These are phyloP conservation scores for Nicotiana tomentosiformis DNA, from an alignment of 257 asterid genomes.

Conservation along the genomic window DNA sequence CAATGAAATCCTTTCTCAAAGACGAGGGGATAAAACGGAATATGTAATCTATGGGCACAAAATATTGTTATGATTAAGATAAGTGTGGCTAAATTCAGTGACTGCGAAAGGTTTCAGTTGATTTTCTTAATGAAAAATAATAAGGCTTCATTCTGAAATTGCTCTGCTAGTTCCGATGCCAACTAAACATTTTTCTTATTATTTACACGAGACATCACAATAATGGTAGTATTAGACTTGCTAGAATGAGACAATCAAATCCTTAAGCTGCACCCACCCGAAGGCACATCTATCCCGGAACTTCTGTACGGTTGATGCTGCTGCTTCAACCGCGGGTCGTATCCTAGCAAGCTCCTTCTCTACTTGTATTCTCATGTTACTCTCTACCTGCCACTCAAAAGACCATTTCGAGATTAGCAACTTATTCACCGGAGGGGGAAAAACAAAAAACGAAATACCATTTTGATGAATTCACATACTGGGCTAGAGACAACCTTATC, in stretches of 20 bases:
- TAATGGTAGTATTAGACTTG: neutral
- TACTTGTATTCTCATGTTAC: constrained; percentile 35
- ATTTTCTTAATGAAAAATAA: neutral
- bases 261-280: constrained; percentile 76
- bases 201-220: neutral
- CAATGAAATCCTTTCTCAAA: neutral
- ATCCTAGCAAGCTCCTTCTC: constrained; percentile 62
- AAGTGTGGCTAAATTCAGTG: neutral
- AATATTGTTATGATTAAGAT: neutral
- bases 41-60: neutral
- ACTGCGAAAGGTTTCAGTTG: neutral
- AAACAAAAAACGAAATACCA: neutral
- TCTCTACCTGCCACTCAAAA: constrained; percentile 49
- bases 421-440: neutral
- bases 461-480: neutral
- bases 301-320: constrained; percentile 58
- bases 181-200: neutral
- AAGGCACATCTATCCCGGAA: constrained; percentile 73
- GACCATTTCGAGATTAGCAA: neutral
- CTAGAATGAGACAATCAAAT: constrained; percentile 49
- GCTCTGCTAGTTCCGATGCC: neutral
- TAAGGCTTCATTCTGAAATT: neutral
- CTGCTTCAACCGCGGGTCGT: constrained; percentile 59
- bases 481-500: constrained; percentile 44
- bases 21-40: neutral